Percentiles rank a stretch among this genome's conserved stretches.
These are phyloP conservation scores for Holtermannia corniformis DNA, from an alignment of 768 basidiomycete genomes.

Conservation along the genomic window DNA sequence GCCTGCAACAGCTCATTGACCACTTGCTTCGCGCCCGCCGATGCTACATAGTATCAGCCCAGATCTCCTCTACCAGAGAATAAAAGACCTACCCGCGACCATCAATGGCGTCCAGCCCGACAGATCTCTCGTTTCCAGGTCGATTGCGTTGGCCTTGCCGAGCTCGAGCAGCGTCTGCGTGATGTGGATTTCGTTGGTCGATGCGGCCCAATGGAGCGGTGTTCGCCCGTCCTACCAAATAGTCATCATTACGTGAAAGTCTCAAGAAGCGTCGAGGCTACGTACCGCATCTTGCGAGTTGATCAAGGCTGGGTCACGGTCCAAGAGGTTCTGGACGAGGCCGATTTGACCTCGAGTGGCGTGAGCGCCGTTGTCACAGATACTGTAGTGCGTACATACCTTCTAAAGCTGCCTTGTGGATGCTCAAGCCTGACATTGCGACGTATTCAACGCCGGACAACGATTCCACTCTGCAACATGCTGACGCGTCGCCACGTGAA, in stretches of 20 bases:
- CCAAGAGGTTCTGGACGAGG: constrained; percentile 33
- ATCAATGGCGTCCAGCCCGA: constrained; percentile 42
- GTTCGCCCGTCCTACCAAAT: constrained; percentile 38
- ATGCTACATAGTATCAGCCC: constrained; percentile 17
- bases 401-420: constrained; percentile 41
- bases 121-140: constrained; percentile 34
- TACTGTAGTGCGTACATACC: constrained; percentile 15
- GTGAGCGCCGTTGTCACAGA: constrained; percentile 1
- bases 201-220: constrained; percentile 41
- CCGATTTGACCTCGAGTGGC: constrained; percentile 35
- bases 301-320: constrained; percentile 30
- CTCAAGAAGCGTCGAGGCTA: background rate
- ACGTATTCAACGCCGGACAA: no score
- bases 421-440: constrained; percentile 37
- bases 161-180: constrained; percentile 26
- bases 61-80: background rate
- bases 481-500: background rate
- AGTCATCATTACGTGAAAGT: background rate
- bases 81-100: constrained; percentile 39
- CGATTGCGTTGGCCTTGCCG: constrained; percentile 15
- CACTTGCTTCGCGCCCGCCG: constrained; percentile 32
- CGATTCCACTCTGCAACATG: no score
- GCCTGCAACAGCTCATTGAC: constrained; percentile 36
- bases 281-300: constrained; percentile 39
- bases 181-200: constrained; percentile 27